Evolutionary conservation across 495 filamentous ascomycete genomes (phyloP).

Genomic region (Tuber brumale): DNA sequence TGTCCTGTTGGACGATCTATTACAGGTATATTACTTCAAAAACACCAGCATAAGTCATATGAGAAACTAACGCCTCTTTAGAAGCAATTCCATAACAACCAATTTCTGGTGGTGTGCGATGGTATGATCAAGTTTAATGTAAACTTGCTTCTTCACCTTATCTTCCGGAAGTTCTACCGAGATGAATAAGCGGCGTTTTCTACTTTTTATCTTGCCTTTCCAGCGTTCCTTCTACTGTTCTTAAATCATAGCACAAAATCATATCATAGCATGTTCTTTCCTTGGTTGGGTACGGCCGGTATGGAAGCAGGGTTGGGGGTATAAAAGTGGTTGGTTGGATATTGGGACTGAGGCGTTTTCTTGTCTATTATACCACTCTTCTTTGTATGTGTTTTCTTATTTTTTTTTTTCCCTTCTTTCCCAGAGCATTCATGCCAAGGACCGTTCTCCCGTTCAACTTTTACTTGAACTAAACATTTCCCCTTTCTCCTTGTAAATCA

Average conservation of each 20-base stretch:
- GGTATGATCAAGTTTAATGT: conserved; percentile 83
- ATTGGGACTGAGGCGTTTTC: conserved; percentile 26
- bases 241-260: conserved; percentile 4
- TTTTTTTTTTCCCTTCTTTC: not conserved
- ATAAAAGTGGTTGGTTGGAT: conserved; percentile 27
- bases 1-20: conserved; percentile 83
- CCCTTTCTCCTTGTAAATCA: conserved; percentile 24
- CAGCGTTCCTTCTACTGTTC: not conserved
- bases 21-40: conserved; percentile 55
- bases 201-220: conserved; percentile 18
- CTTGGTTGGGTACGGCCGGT: not conserved
- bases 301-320: conserved; percentile 4
- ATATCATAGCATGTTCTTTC: conserved; percentile 6
- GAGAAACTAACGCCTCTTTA: conserved; percentile 39
- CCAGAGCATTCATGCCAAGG: not conserved
- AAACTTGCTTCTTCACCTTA: conserved; percentile 86
- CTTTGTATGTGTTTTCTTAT: conserved; percentile 4
- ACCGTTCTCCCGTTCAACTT: not conserved
- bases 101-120: conserved; percentile 91
- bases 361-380: conserved; percentile 26
- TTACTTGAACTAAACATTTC: conserved; percentile 40
- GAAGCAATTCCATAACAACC: conserved; percentile 83
- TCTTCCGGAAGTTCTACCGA: conserved; percentile 97
- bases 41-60: not conserved
- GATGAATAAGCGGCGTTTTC: conserved; percentile 54